Base-by-base conservation (phyloP, 2,329 filamentous ascomycete genomes). In the Alternaria postmessia region DNA sequence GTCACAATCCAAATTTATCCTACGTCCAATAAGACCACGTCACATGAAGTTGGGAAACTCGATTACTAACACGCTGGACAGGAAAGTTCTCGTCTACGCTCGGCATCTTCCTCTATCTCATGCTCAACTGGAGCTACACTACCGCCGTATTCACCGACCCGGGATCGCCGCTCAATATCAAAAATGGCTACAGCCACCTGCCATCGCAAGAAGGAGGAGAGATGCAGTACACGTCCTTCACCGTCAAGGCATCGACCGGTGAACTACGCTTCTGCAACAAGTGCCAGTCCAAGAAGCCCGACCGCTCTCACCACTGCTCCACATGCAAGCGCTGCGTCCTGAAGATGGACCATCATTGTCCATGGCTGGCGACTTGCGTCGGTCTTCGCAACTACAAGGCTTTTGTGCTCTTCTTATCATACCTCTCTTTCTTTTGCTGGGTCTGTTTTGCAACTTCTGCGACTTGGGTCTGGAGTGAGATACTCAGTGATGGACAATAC, bases 311-410 rank as follows among this genome's bases (percentile, higher is more conserved):
- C 79, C 95, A 99, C 82, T 99, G 95, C 85, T 96, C 93, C 11
- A 96, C 93, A 4, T 99, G 95, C 81, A 88, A 90, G 68, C 90
- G 91, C 73, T 99, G 95, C 78, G 94, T 99, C 26, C 85, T 99
- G 78, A 99, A 99, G 84, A 99, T 99, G 95, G 95, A 99, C 77
- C 95, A 99, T 79, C 95, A 99, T 81, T 99, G 95, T 78, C 95
- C 95, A 16, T 99, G 95, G 95, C 86, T 99, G 51, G 94, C 95
- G 28, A 97, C 93, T 4, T 99, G 95, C 79, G 91, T 99, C 61
- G 95, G 95, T 20, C 83, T 99, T 65, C 88, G 88, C 74, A 99
- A 99, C 80, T 96, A 97, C 84, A 99, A 99, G 81, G 86, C 94
- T 0, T 99, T 99, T 76, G 78, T 99, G 54, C 85, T 98, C 3